Percentiles rank a stretch among this genome's conserved stretches.
Evolutionary conservation across 148 eudicot species (phyloP).

Genomic region (Talinum fruticosum): DNA sequence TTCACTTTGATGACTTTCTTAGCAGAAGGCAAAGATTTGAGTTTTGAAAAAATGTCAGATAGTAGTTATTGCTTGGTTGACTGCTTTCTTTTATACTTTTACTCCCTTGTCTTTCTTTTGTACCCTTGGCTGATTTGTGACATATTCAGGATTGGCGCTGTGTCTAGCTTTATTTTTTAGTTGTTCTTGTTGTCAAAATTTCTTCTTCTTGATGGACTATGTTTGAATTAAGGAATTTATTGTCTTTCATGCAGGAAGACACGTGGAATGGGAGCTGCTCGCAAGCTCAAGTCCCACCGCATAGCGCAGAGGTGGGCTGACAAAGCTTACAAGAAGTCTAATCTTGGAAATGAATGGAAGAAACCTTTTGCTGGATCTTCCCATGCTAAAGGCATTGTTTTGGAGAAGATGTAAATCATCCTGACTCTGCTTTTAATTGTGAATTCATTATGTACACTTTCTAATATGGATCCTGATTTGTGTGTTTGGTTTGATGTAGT

Average conservation of each 20-base stretch:
- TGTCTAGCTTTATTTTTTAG: not conserved
- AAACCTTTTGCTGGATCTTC: constrained; percentile 93
- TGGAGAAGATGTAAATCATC: constrained; percentile 69
- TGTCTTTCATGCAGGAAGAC: constrained; percentile 54
- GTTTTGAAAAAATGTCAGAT: too few relatives aligned
- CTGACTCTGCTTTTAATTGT: not conserved
- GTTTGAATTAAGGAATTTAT: not conserved
- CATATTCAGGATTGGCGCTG: not conserved
- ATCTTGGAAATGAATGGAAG: constrained; percentile 96
- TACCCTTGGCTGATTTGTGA: not conserved
- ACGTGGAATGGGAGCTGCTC: constrained; percentile 90
- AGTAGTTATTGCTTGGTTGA: too few relatives aligned
- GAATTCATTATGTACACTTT: not conserved
- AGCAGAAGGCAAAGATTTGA: too few relatives aligned
- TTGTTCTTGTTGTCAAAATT: not conserved
- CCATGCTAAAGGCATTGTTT: constrained; percentile 92
- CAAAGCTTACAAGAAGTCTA: constrained; percentile 87
- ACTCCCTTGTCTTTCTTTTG: not conserved
- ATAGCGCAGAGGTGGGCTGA: constrained; percentile 91
- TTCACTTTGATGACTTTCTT: too few relatives aligned
- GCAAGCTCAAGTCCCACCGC: constrained; percentile 88
- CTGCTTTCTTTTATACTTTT: too few relatives aligned
- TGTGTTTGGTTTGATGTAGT: constrained; percentile 27
- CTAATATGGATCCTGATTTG: not conserved
- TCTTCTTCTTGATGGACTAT: not conserved